Base-by-base conservation (phyloP, 1,284 basidiomycete species). In the Singerocomus rubriflavus region DNA sequence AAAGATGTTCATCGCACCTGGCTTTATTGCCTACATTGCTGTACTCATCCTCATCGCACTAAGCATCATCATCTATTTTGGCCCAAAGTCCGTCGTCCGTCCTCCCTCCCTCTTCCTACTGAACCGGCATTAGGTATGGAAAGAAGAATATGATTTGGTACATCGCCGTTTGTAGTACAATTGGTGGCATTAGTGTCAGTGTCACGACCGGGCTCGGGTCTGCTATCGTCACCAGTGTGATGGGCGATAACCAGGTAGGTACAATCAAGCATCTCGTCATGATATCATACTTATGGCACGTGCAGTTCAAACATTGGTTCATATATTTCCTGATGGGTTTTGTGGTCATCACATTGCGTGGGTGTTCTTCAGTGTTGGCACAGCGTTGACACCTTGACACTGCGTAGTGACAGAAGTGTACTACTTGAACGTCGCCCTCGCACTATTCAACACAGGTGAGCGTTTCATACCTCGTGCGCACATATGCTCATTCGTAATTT, bases 71-170 rank as follows among this genome's bases (percentile, higher is more conserved):
- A 80, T 95, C 65, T 88, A 83, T 69, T 86, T 92, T 54, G 91
- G 84, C 1, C 92, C 93, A 10, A 82, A 72, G 80, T 85, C 47
- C 47, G 74, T 69, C 26, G 21, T 39, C 11, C 10, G 2, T 40
- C n/a, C 11, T 21, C 13, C 13, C n/a, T 14, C 26, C 27, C 36
- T 30, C 31, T 34, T 32, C 33, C 25, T 41, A 4, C 39, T 53
- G 36, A 48, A 35, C 35, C 6, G 31, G 25, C 52, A 59, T 25
- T 54, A 68, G 85, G 62, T 93, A 91, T 68, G 96, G 96, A 48
- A 94, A 89, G 72, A 87, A 86, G 72, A 89, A 84, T 64, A 98
- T 98, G 95, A 72, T 99, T 55, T 94, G 94, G 80, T 98, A 98
- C 71, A 94, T 97, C 60, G 74, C 80, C 39, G 90, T 98, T 34